phyloP scores from a whole-genome alignment of 768 basidiomycete species.

The Suillus subalutaceus region DNA sequence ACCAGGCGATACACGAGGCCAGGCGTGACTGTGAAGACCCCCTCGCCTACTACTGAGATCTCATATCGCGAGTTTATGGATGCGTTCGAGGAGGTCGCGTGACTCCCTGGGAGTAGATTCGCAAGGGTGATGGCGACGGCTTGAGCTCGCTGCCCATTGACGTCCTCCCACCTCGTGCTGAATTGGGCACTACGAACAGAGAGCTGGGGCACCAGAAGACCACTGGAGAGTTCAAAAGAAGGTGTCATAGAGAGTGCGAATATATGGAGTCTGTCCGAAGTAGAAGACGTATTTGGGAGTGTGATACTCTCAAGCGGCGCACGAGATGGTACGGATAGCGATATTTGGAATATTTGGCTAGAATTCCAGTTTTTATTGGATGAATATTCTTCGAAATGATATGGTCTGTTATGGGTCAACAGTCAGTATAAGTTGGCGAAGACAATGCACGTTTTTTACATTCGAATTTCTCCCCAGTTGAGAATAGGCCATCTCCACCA shows the following conservation, averaged over 20 bases:
- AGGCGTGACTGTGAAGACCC: constrained; percentile 44
- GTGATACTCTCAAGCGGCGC: constrained; percentile 44
- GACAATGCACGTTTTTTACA: constrained; percentile 31
- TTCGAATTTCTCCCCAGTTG: constrained; percentile 45
- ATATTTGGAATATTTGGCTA: constrained; percentile 48
- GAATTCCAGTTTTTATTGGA: constrained; percentile 43
- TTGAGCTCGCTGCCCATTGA: constrained; percentile 43
- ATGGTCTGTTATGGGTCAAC: constrained; percentile 38
- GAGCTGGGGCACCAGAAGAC: constrained; percentile 31
- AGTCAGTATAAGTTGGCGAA: constrained; percentile 5
- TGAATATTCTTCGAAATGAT: constrained; percentile 42
- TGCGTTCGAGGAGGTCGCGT: constrained; percentile 26
- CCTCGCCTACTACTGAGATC: constrained; percentile 40
- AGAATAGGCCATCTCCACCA: constrained; percentile 47
- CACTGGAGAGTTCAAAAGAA: constrained; percentile 29
- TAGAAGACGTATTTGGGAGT: constrained; percentile 37
- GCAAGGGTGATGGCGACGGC: constrained; percentile 54
- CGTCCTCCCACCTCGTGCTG: constrained; percentile 48
- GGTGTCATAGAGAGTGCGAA: constrained; percentile 49
- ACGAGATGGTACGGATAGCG: constrained; percentile 45
- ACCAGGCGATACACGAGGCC: constrained; percentile 50
- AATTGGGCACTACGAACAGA: constrained; percentile 47
- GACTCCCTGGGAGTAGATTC: constrained; percentile 46
- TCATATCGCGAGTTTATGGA: constrained; percentile 38
- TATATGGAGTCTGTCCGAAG: constrained; percentile 43